Evolutionary conservation across 192 early-diverging fungal species (phyloP).

Genomic region (Chytriomyces sp.): DNA sequence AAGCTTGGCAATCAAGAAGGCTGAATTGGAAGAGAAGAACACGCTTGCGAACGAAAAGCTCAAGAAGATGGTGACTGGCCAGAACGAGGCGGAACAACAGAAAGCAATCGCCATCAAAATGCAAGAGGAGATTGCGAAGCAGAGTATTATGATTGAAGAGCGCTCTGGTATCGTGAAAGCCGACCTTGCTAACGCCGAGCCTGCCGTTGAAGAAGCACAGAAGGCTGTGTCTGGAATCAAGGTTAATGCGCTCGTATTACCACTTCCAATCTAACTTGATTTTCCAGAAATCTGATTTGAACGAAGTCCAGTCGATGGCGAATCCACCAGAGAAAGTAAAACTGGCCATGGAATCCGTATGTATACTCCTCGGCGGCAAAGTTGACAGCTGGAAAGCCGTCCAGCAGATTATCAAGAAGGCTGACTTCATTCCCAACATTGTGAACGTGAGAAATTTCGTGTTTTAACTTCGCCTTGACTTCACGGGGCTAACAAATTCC

Average conservation of each 20-base stretch:
- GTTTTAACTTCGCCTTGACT: too few species aligned
- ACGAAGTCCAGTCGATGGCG: constrained; percentile 94
- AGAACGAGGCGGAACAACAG: constrained; percentile 91
- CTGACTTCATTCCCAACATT: constrained; percentile 97
- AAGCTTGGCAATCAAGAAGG: constrained; percentile 83
- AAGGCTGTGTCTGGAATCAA: constrained; percentile 93
- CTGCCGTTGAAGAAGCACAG: constrained; percentile 94
- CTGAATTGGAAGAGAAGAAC: constrained; percentile 85
- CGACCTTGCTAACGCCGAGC: constrained; percentile 95
- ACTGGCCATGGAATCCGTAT: constrained; percentile 96
- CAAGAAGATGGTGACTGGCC: constrained; percentile 90
- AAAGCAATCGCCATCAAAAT: constrained; percentile 79
- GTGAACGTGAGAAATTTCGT: too few species aligned
- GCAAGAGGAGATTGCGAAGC: constrained; percentile 69
- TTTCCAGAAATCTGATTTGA: constrained; percentile 92
- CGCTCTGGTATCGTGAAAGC: constrained; percentile 76
- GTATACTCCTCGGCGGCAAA: constrained; percentile 86
- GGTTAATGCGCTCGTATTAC: too few species aligned
- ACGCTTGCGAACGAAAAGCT: constrained; percentile 93
- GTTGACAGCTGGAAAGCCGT: constrained; percentile 90
- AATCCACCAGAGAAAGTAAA: constrained; percentile 97
- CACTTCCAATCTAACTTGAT: too few species aligned
- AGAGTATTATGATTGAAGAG: constrained; percentile 79
- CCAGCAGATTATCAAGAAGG: constrained; percentile 84
- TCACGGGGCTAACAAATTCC: too few species aligned